Evolutionary conservation across 257 asterid genomes (phyloP), one percentile per base, ranked within the genome.

Genomic region (Solanum paucissectum): DNA sequence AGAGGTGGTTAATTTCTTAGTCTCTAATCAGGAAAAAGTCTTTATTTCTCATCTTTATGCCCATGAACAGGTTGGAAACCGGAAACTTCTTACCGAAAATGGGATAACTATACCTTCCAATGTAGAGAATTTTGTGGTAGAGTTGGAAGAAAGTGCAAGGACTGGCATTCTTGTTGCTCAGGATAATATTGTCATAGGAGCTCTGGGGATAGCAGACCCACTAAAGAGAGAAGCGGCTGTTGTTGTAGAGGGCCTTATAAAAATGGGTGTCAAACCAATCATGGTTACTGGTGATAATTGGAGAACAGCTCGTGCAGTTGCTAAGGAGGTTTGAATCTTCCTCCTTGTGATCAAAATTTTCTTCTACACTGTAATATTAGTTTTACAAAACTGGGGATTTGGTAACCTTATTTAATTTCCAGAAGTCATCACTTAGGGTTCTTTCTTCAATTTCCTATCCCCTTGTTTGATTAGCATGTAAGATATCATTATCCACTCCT

Each of bases 221-320:
- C 91, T 97, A 44, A 96, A 97, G 94, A 92, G 99, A 90, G 99
- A 97, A 94, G 99, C 99, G 86, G 92, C 98, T 13, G 95, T 97
- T 71, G 99, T 97, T 38, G 87, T 97, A 36, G 98, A 97, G 89
- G 98, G 97, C 89, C 99, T 97, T 79, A 68, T 58, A 83, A 97
- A 96, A 95, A 97, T 97, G 98, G 98, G 98, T 11, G 92, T 97
- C 87, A 91, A 64, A 71, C 98, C 99, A 86, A 95, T 97, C 87
- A 96, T 97, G 99, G 99, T 97, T 83, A 97, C 99, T 14, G 99
- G 99, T 89, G 99, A 97, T 92, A 97, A 97, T 83, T 93, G 98
- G 98, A 95, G 99, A 92, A 97, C 99, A 12, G 99, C 99, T 90
- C 93, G 87, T 83, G 98, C 99, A 76, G 99, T 96, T 87, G 99